Base-by-base conservation (phyloP, 1,284 basidiomycete genomes). In the Schizophyllum commune region DNA sequence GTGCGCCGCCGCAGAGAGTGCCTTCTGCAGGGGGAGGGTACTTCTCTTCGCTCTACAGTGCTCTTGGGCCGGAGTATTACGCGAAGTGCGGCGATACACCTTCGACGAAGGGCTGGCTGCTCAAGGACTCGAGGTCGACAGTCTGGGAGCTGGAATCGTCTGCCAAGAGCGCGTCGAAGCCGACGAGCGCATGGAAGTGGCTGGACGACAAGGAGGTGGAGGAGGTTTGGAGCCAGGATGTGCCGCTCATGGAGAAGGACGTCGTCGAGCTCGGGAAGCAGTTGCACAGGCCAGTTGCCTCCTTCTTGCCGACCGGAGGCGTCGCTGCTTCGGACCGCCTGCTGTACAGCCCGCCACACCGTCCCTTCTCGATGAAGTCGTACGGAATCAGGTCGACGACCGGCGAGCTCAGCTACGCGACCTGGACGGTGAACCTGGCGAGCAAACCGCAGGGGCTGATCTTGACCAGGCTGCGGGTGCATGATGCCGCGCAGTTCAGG, bases 11-110 rank as follows among this genome's bases (percentile, higher is more conserved):
- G 4, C 9, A 53, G 1, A 67, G 67, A 52, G 68, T 72, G 1
- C 34, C 64, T 11, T 63, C 61, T 8, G 66, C 70, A 2, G 71
- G 73, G 1, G 66, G 74, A 32, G 76, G 68, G 0, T 63, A 56
- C 21, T 82, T 85, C 65, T 86, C 83, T 1, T 77, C 79, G 11
- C 72, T 89, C 5, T 89, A 83, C 71, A 88, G 84, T 68, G 86
- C 88, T 65, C 73, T 88, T 32, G 86, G 86, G 2, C 27, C 27
- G 27, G 66, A 74, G 0, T 85, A 86, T 68, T 89, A 89, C 69
- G 65, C 63, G 5, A 62, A 65, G 1, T 79, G 79, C 60, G 83
- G 83, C 0, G 75, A 77, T 2, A 68, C 69, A 1, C 68, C 66
- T 2, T 65, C 70, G 4, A 58, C 64, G 17, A 71, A 74, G 33